A percentile compares a stretch with the other conserved stretches of the same genome.
Evolutionary conservation across 148 eudicot species (phyloP).

Genomic region (Cornus kousa): DNA sequence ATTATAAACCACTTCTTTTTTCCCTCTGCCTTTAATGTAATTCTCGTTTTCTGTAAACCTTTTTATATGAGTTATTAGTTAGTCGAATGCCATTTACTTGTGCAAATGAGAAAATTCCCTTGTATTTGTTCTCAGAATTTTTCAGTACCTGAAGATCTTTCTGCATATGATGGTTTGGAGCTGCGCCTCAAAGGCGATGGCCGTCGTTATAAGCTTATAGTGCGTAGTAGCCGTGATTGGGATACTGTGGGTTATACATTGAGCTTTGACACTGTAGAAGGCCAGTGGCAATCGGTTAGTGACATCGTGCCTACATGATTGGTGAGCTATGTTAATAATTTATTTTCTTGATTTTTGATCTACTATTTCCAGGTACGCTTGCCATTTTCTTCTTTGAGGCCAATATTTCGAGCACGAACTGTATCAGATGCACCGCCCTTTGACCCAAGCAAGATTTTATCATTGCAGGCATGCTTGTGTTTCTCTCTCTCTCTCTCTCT

Average conservation of each 20-base stretch:
- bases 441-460: slow-evolving; percentile 61
- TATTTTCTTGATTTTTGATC: not conserved
- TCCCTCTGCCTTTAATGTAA: not conserved
- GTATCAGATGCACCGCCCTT: slow-evolving; percentile 81
- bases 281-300: slow-evolving; percentile 97
- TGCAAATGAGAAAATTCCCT: not conserved
- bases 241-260: slow-evolving; percentile 92
- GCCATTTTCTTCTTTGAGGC: slow-evolving; percentile 75
- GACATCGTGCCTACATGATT: not conserved
- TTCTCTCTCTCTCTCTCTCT: too few relatives aligned
- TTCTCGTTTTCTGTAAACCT: not conserved
- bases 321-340: not conserved
- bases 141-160: slow-evolving; percentile 79
- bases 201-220: slow-evolving; percentile 78
- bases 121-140: slow-evolving; percentile 60
- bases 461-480: slow-evolving; percentile 62
- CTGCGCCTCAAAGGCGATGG: slow-evolving; percentile 87
- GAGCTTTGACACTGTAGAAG: slow-evolving; percentile 82
- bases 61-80: not conserved
- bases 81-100: not conserved
- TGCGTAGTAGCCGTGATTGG: slow-evolving; percentile 95
- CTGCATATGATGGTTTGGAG: slow-evolving; percentile 92
- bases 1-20: not conserved
- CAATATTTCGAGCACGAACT: slow-evolving; percentile 84
- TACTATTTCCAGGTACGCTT: slow-evolving; percentile 52